Base-by-base conservation (phyloP, 805 yeast genomes). In the Metschnikowia henanensis region DNA sequence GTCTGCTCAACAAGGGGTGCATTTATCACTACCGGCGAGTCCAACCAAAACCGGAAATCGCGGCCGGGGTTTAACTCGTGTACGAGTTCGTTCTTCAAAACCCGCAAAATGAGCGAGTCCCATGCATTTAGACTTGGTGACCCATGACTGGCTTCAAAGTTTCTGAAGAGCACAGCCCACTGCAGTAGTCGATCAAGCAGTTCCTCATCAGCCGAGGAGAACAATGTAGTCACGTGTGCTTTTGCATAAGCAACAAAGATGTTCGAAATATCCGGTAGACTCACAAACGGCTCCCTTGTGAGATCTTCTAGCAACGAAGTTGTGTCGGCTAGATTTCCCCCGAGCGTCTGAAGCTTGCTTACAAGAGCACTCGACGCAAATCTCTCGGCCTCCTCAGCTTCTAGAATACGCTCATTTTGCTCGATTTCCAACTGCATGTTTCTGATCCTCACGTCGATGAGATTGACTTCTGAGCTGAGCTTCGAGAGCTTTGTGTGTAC, bases 401-500 rank as follows among this genome's bases (percentile, higher is more conserved):
- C 35, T 12, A 48, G 39, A 16, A 37, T 15, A 18, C 4, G 5
- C 21, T 37, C 45, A 20, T 35, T 17, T 22, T 39, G 43, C n/a
- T 10, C 43, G 20, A 35, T 35, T 15, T 48, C 52, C 37, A 33
- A 20, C 12, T 26, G 22, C 16, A 39, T 19, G 15, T 19, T 26
- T 2, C 30, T 26, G 21, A 41, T 30, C 20, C 47, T 50, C 28
- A 35, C 30, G 6, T 41, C 46, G 10, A 58, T 30, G 1, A 37
- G 46, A 6, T 50, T 54, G 20, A 56, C 31, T n/a, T 58, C 56
- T 3, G 45, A 40, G 29, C 52, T 49, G 1, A 59, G 37, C 10
- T 26, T 22, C 1, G 46, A 37, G 8, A 66, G 43, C 31, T 47
- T 49, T 6, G 42, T 29, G 35, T 49, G 49, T 4, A 55, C 54